A percentile compares a stretch with the other conserved stretches of the same genome.
Evolutionary conservation across 2,329 filamentous ascomycete genomes (phyloP).

Genomic region (Trichoderma pleuroti): DNA sequence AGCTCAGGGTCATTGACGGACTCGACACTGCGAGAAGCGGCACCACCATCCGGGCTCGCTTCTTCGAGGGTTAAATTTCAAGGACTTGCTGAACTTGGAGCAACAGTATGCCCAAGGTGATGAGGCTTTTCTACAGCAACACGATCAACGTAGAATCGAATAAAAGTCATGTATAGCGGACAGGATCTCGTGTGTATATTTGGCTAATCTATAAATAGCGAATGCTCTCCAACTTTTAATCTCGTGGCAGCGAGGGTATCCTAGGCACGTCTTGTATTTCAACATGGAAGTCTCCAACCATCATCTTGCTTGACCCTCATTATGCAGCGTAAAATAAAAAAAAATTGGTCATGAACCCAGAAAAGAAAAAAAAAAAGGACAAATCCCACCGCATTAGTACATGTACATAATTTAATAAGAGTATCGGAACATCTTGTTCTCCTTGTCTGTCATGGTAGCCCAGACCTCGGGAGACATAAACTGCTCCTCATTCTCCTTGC

Average conservation of each 20-base stretch:
- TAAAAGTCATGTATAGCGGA: background rate
- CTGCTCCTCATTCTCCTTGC: slow-evolving; percentile 37
- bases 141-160: background rate
- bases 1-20: slow-evolving; percentile 16
- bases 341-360: background rate
- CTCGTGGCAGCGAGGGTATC: background rate
- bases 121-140: background rate
- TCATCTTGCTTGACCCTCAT: background rate
- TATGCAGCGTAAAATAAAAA: background rate
- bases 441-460: slow-evolving; percentile 51
- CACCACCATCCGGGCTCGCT: background rate
- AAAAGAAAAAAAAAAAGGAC: background rate
- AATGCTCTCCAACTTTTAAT: background rate
- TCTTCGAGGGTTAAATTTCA: background rate
- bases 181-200: background rate
- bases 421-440: slow-evolving; percentile 57
- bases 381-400: background rate
- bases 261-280: background rate
- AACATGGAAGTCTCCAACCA: background rate
- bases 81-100: too few species aligned
- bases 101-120: background rate
- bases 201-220: background rate
- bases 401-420: slow-evolving; percentile 32
- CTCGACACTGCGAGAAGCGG: slow-evolving; percentile 7
- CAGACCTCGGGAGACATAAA: slow-evolving; percentile 43